These are phyloP conservation scores for Pseudogymnoascus sp. DNA, from an alignment of 2,329 filamentous ascomycete species.

Conservation along the genomic window DNA sequence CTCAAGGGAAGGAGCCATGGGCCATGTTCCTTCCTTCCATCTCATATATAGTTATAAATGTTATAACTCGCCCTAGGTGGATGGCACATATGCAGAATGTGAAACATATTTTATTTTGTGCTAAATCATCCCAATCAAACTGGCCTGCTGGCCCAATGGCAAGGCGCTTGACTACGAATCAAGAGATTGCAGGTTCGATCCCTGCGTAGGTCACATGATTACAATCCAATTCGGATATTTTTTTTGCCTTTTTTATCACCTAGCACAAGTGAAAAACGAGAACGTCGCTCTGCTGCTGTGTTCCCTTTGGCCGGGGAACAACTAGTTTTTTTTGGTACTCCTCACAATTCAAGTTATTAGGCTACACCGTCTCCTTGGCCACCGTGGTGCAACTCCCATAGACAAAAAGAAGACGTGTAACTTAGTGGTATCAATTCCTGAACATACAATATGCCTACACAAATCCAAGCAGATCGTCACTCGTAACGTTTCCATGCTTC, in stretches of 20 bases:
- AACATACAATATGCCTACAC: constrained; percentile 4
- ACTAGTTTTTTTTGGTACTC: neutral
- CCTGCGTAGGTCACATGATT: constrained; percentile 25
- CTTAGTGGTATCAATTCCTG: neutral
- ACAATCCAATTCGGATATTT: neutral
- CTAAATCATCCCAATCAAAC: neutral
- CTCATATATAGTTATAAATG: neutral
- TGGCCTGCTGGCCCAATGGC: constrained; percentile 36
- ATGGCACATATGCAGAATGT: neutral
- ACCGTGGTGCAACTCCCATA: neutral
- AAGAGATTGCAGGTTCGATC: constrained; percentile 42
- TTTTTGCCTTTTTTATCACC: neutral
- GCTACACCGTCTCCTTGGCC: neutral
- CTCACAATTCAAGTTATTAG: neutral
- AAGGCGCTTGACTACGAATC: constrained; percentile 45
- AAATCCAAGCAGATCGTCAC: constrained; percentile 3
- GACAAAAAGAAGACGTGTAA: neutral
- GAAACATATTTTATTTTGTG: neutral
- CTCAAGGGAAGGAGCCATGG: neutral
- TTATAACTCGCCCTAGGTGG: neutral
- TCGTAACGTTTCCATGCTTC: constrained; percentile 1
- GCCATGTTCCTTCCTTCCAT: neutral
- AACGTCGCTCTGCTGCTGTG: no score
- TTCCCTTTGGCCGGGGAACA: neutral
- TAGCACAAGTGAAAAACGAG: no score